phyloP scores from a whole-genome alignment of 129 eudicot species.

The Oenanthe sinensis region DNA sequence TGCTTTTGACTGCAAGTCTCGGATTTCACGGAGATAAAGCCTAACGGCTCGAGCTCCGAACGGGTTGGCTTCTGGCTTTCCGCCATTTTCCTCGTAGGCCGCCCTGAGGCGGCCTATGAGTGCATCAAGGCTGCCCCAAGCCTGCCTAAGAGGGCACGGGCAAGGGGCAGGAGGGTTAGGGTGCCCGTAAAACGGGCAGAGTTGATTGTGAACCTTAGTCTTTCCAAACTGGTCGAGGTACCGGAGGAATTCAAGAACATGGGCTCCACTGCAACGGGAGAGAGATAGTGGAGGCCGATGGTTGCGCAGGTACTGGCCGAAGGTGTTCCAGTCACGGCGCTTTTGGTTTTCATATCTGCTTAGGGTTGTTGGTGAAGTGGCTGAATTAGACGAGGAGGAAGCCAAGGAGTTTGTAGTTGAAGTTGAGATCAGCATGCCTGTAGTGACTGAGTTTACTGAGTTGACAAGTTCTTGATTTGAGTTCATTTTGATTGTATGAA shows the following conservation, averaged over 20 bases:
- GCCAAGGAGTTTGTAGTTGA: conserved; percentile 11
- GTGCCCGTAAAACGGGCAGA: conserved; percentile 76
- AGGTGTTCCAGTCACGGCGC: conserved; percentile 91
- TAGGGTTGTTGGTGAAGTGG: conserved; percentile 45
- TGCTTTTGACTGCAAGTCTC: conserved; percentile 75
- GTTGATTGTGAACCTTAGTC: conserved; percentile 62
- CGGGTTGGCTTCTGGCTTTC: conserved; percentile 64
- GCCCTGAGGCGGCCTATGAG: conserved; percentile 93
- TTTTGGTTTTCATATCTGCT: conserved; percentile 90
- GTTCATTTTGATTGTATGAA: neutral
- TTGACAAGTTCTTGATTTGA: conserved; percentile 1
- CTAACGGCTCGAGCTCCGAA: conserved; percentile 87
- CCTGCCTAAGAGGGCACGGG: conserved; percentile 78
- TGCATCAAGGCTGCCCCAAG: conserved; percentile 90
- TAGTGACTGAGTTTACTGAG: neutral
- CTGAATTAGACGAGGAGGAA: conserved; percentile 19
- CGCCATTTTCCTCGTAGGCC: conserved; percentile 77
- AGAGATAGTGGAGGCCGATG: conserved; percentile 77
- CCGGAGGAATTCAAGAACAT: conserved; percentile 66
- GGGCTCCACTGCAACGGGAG: conserved; percentile 72
- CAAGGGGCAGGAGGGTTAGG: conserved; percentile 79
- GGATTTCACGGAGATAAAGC: conserved; percentile 66
- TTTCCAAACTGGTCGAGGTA: conserved; percentile 82
- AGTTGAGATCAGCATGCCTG: conserved; percentile 17
- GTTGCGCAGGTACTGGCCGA: conserved; percentile 80